Percentiles rank a stretch among this genome's conserved stretches.
Conservation (phyloP, 768 basidiomycete genomes). For the Albatrellus ellisii region DNA sequence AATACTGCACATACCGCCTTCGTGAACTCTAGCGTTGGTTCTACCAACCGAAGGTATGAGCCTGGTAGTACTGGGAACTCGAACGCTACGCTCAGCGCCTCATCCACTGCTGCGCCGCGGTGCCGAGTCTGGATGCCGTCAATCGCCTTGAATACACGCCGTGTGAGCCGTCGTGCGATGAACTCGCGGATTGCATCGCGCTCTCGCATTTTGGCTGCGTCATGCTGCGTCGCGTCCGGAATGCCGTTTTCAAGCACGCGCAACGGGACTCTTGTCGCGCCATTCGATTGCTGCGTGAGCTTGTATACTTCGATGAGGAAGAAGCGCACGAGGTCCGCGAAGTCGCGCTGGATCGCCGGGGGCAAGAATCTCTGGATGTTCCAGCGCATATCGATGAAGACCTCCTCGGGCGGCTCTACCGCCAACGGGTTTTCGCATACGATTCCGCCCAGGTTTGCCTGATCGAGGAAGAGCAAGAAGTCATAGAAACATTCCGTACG, state of each 20-base stretch:
- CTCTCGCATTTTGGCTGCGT: constrained; percentile 58
- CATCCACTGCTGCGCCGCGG: constrained; percentile 44
- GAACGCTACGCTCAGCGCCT: constrained; percentile 41
- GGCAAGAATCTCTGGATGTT: constrained; percentile 89
- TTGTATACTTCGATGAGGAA: constrained; percentile 82
- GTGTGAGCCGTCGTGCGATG: constrained; percentile 67
- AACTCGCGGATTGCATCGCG: constrained; percentile 58
- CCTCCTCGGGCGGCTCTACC: constrained; percentile 50
- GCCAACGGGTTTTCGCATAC: constrained; percentile 73
- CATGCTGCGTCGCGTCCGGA: constrained; percentile 51
- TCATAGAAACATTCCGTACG: constrained; percentile 85
- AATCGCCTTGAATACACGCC: constrained; percentile 63
- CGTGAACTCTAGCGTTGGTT: constrained; percentile 79
- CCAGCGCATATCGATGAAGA: constrained; percentile 79
- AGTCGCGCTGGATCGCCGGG: constrained; percentile 64
- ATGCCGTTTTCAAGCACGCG: constrained; percentile 54
- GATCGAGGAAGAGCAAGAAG: constrained; percentile 91
- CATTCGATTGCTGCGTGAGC: constrained; percentile 50
- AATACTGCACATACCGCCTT: constrained; percentile 82
- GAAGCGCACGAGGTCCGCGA: constrained; percentile 56
- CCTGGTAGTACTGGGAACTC: constrained; percentile 83
- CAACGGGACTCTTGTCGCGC: constrained; percentile 52
- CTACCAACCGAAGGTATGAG: constrained; percentile 61
- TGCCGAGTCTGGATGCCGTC: constrained; percentile 47
- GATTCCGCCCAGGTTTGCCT: constrained; percentile 82